Base-by-base conservation (phyloP, 192 early-diverging fungal genomes). In the Coemansia asiatica region DNA sequence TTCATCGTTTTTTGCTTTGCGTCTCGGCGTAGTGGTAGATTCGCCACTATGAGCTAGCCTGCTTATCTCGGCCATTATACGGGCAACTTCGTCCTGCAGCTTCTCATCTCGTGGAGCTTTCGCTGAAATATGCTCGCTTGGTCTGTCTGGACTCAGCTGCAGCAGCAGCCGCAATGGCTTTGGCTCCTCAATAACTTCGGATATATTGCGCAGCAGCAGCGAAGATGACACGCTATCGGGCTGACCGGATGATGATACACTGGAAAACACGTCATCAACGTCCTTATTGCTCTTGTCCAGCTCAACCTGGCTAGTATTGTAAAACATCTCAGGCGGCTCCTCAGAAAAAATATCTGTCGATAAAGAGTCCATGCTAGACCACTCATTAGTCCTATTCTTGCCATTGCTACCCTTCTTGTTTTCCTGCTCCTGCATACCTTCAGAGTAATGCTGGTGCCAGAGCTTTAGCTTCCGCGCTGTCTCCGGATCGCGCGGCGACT, bases 371-470 rank as follows among this genome's bases (percentile, higher is more conserved):
- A 44, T 44, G 15, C 15, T 16, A 12, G 40, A 12, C 50, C 50
- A 27, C 10, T 23, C 50, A 21, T 23, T 21, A 22, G 5, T 53
- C 9, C 22, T 44, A 10, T 36, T 36, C 35, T 16, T 5, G 8
- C 22, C 27, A 9, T 44, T 46, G n/a, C 4, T 26, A 9, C 21
- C 22, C 28, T 0, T 33, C 6, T 21, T 49, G 46, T 48, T 36
- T 9, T 44, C 40, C 40, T 44, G 40, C 40, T 44, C 40, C 15
- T 44, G 40, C 40, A 44, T 44, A n/a, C 23, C 4, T 2, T 33
- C 62, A 16, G 62, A 60, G 28, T 79, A 79, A 27, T 79, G 72
- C 54, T 67, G 56, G 21, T 79, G 55, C 76, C 76, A 79, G 26
- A 56, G 56, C 56, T 63, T 49, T n/a, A 79, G 60, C 59, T 74